Base-by-base conservation (phyloP, 106 monocot genomes). In the Platanthera zijinensis region DNA sequence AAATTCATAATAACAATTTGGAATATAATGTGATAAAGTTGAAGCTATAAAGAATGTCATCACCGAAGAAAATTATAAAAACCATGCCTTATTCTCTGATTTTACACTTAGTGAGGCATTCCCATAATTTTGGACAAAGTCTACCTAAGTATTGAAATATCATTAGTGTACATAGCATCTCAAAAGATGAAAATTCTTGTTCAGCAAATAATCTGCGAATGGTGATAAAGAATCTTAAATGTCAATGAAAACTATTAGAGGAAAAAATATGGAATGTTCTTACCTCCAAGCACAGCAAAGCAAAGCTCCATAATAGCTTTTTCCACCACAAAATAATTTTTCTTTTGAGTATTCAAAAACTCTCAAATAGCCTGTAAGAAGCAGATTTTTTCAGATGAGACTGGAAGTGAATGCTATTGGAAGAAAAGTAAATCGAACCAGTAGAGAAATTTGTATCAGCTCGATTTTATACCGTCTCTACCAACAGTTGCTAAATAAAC, bases 201-300 rank as follows among this genome's bases (percentile, higher is more conserved):
- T 61, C 59, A n/a, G 11, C 59, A 61, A 61, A 61, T 61, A 21
- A 10, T 39, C 67, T 11, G 32, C 1, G 7, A 11, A 39, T 67
- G 39, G 11, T 67, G 21, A 67, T 30, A 39, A 28, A 28, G 30
- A 67, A 39, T 30, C 30, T 39, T 67, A 30, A 67, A 67, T 67
- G 67, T 67, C 67, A 67, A 22, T 61, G 59, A 67, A 67, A 67
- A 22, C 6, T 67, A 67, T 67, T 39, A 30, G 11, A 30, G 32
- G 25, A 67, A 28, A 28, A 10, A 67, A 67, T 39, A 67, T 39
- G 25, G 13, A 21, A 51, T 71, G 11, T 14, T 71, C 48, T 80
- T 89, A 97, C 97, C 97, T 97, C 97, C 97, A 97, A 51, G 97
- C 83, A 75, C 97, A 94, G 78, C 97, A 97, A 14, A 97, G 80